Evolutionary conservation across 2,329 filamentous ascomycete genomes (phyloP).

Genomic region (Phaeoacremonium minimum): DNA sequence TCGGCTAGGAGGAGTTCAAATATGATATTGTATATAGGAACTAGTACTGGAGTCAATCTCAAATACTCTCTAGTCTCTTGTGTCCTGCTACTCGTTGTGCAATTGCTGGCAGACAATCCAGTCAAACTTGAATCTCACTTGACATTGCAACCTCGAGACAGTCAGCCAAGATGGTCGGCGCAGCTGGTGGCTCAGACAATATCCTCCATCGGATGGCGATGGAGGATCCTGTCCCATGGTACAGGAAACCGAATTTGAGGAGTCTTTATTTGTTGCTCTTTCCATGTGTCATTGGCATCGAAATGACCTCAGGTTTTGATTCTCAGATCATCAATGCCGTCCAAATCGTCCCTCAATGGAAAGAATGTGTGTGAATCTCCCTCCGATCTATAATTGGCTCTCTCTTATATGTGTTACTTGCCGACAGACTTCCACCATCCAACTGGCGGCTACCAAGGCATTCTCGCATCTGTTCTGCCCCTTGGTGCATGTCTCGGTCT

Average conservation of each 20-base stretch:
- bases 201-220: conserved; percentile 27
- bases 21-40: too few relatives aligned
- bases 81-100: too few relatives aligned
- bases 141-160: too few relatives aligned
- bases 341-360: conserved; percentile 32
- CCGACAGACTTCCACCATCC: conserved; percentile 40
- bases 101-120: too few relatives aligned
- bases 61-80: too few relatives aligned
- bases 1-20: too few relatives aligned
- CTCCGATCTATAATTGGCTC: too few relatives aligned
- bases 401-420: too few relatives aligned
- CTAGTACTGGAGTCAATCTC: too few relatives aligned
- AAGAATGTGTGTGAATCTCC: conserved; percentile 27
- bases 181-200: conserved; percentile 7
- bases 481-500: conserved; percentile 54
- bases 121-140: too few relatives aligned
- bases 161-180: conserved; percentile 4
- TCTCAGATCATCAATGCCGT: conserved; percentile 41
- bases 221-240: conserved; percentile 44
- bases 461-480: conserved; percentile 55
- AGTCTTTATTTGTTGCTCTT: conserved; percentile 53
- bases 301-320: conserved; percentile 42
- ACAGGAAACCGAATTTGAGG: conserved; percentile 55
- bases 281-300: conserved; percentile 57
- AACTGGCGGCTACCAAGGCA: conserved; percentile 44